These are phyloP conservation scores for Barnettozyma wickerhamii DNA, from an alignment of 805 yeast species.

Conservation along the genomic window DNA sequence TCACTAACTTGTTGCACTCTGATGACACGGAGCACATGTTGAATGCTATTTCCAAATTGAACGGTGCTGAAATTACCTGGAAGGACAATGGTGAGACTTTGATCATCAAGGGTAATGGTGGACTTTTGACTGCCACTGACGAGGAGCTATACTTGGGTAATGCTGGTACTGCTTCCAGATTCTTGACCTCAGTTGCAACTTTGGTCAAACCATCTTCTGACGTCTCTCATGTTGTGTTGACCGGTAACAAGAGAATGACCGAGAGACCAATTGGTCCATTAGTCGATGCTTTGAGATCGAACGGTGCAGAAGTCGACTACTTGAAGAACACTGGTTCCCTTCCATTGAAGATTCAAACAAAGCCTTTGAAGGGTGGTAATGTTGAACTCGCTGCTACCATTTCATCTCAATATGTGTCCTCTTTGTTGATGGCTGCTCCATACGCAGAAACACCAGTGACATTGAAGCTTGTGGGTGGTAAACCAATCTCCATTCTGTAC, in stretches of 20 bases:
- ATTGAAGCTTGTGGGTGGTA: constrained; percentile 86
- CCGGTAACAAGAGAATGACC: constrained; percentile 97
- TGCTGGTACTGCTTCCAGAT: constrained; percentile 97
- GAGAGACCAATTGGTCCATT: constrained; percentile 96
- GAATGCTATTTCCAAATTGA: constrained; percentile 70
- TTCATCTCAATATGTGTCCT: constrained; percentile 96
- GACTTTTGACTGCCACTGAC: constrained; percentile 57
- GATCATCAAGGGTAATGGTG: constrained; percentile 82
- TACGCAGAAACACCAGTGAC: constrained; percentile 88
- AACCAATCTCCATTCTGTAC: constrained; percentile 93
- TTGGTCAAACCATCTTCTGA: constrained; percentile 51
- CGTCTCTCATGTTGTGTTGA: constrained; percentile 53
- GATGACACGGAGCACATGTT: constrained; percentile 97
- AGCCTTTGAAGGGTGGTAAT: constrained; percentile 82
- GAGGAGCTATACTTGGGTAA: constrained; percentile 85
- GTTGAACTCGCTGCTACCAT: constrained; percentile 94
- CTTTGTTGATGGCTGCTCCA: constrained; percentile 96
- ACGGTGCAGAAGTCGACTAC: constrained; percentile 75
- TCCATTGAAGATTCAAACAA: constrained; percentile 72
- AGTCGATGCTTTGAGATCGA: constrained; percentile 80
- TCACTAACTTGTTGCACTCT: constrained; percentile 85
- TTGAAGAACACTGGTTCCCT: constrained; percentile 74
- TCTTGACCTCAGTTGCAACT: constrained; percentile 89
- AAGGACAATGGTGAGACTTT: constrained; percentile 91
- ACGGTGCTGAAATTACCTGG: constrained; percentile 77